A percentile compares a stretch with the other conserved stretches of the same genome.
These are phyloP conservation scores for Globisporangium uncinulatum DNA, from an alignment of 352 stramenopile genomes.

Conservation along the genomic window DNA sequence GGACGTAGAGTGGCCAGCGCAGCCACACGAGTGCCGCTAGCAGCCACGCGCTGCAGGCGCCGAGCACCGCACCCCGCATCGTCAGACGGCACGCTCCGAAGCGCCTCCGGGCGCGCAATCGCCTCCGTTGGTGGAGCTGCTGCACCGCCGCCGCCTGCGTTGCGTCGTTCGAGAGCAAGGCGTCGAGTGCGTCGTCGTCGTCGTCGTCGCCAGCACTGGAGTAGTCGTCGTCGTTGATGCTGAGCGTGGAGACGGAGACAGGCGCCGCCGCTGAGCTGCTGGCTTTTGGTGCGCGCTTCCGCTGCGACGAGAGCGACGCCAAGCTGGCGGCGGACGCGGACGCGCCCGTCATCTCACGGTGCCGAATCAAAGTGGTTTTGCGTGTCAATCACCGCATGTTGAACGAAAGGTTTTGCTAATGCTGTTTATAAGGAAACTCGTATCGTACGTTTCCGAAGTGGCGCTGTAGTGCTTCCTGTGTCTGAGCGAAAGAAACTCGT, in stretches of 20 bases:
- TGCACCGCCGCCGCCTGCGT: constrained; percentile 8
- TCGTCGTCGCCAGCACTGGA: constrained; percentile 8
- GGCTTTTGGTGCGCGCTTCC: constrained; percentile 9
- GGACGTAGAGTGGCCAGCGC: constrained; percentile 41
- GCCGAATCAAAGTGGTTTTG: no score
- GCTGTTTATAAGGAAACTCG: no score
- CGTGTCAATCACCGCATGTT: no score
- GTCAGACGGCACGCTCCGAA: background rate
- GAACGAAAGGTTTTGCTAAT: no score
- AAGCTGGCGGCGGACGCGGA: no score
- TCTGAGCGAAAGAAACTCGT: no score
- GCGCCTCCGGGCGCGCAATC: background rate
- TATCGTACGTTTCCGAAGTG: no score
- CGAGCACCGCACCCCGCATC: constrained; percentile 5
- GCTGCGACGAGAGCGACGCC: constrained; percentile 3
- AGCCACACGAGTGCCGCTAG: constrained; percentile 36
- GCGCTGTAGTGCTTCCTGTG: no score
- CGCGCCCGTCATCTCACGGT: no score
- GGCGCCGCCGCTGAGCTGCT: background rate
- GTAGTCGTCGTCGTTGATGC: constrained; percentile 1
- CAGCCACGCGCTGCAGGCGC: constrained; percentile 23
- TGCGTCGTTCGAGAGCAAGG: constrained; percentile 11
- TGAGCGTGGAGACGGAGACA: constrained; percentile 3
- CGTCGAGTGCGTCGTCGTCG: constrained; percentile 10
- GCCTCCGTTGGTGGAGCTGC: constrained; percentile 3